Conservation (phyloP, 1,284 basidiomycete species). For the Cutaneotrichosporon sp. region DNA sequence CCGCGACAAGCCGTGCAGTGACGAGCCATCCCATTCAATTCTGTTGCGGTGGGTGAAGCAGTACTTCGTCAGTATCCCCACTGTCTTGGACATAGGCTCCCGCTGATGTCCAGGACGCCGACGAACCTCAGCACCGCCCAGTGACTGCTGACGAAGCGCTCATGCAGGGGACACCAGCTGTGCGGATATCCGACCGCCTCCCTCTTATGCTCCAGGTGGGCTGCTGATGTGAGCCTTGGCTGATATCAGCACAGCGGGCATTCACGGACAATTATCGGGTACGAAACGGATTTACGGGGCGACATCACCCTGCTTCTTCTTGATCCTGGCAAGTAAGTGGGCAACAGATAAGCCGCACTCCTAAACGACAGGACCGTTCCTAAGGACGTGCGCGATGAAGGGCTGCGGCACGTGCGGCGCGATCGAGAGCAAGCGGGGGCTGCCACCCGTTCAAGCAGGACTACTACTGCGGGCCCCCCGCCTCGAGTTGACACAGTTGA, state of each 20-base stretch:
- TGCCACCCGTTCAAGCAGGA: no score
- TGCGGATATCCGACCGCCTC: slow-evolving; percentile 60
- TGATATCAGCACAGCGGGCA: slow-evolving; percentile 65
- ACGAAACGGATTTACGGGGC: slow-evolving; percentile 60
- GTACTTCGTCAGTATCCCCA: slow-evolving; percentile 47
- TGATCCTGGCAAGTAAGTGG: slow-evolving; percentile 66
- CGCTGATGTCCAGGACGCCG: background rate
- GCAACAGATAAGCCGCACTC: no score
- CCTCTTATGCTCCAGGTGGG: slow-evolving; percentile 64
- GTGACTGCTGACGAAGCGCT: slow-evolving; percentile 24
- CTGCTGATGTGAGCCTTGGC: background rate
- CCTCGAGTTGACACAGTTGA: background rate
- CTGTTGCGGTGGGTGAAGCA: slow-evolving; percentile 38
- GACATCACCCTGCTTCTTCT: slow-evolving; percentile 64
- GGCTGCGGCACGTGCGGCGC: slow-evolving; percentile 26
- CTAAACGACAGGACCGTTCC: slow-evolving; percentile 28
- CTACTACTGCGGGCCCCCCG: no score
- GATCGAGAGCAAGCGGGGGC: slow-evolving; percentile 11
- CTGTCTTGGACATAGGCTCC: no score
- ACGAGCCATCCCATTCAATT: slow-evolving; percentile 23
- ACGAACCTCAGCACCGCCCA: background rate
- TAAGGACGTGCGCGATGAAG: slow-evolving; percentile 41
- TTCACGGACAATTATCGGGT: slow-evolving; percentile 77
- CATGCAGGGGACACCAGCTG: slow-evolving; percentile 20
- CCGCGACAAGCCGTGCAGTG: slow-evolving; percentile 2